Base-by-base conservation (phyloP, 805 yeast genomes). In the Teunomyces stri region DNA sequence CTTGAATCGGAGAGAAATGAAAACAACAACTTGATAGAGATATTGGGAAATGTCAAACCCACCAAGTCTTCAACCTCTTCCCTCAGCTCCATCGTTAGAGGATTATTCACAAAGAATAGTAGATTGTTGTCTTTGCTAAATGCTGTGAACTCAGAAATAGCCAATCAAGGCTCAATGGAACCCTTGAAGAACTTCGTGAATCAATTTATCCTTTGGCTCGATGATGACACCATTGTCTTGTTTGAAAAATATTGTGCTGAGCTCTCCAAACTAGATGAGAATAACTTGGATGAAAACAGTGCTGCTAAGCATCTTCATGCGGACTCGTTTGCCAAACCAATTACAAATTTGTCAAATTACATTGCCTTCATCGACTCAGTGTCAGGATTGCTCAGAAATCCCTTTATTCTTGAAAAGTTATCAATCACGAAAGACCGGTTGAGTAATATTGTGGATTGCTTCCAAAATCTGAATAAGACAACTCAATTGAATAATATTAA, bases 181-280 rank as follows among this genome's bases (percentile, higher is more conserved):
- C 47, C 53, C 10, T 62, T 70, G 59, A 72, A 72, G 49, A 46
- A 50, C 44, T 69, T 71, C 33, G 61, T 71, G 30, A 72, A 68
- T 52, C 69, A 68, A 2, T 71, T 69, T 51, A 58, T 72, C 22
- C 43, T 68, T 35, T 72, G 75, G 75, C 54, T 66, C n/a, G 72
- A 69, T 37, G 58, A 53, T 27, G 68, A 60, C 41, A 64, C 61
- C n/a, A 33, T 69, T n/a, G 50, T 62, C 5, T 56, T 72, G 20
- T 69, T 70, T 44, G 62, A 64, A 28, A 70, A 68, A 47, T 70
- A 67, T 52, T 48, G 53, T 18, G 45, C 43, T 15, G 51, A 48
- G 11, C 49, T 57, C 37, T 46, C 54, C 13, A 55, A 54, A 11
- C 43, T 42, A n/a, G 56, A 54, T 11, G 39, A 48, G 37, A 27